Conservation (phyloP, 2,329 filamentous ascomycete species). For the Alternaria incomplexa region DNA sequence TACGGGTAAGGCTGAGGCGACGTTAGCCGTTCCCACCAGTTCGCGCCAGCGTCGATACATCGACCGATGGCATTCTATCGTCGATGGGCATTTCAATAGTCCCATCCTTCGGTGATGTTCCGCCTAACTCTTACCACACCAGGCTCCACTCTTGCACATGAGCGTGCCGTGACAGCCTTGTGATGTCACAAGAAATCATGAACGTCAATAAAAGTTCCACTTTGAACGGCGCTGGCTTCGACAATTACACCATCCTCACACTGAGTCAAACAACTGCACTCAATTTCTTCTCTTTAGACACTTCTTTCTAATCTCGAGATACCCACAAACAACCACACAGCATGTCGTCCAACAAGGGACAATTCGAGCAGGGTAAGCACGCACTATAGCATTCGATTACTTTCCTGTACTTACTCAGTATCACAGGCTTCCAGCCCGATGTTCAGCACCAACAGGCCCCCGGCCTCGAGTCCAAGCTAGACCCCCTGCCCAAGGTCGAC, state of each 20-base stretch:
- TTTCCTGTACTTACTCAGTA: not conserved
- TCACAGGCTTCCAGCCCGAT: slow-evolving; percentile 56
- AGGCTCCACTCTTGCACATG: slow-evolving; percentile 23
- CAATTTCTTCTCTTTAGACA: not conserved
- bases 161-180: slow-evolving; percentile 25
- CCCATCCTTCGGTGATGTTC: not conserved
- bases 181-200: slow-evolving; percentile 34
- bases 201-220: slow-evolving; percentile 18
- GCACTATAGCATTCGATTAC: not conserved
- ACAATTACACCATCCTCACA: not conserved
- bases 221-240: not conserved
- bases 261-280: not conserved
- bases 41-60: not conserved
- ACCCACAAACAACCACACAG: slow-evolving; percentile 53
- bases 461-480: slow-evolving; percentile 63
- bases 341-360: slow-evolving; percentile 41
- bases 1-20: slow-evolving; percentile 14
- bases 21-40: slow-evolving; percentile 7
- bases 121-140: not conserved
- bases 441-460: slow-evolving; percentile 60
- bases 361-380: slow-evolving; percentile 44
- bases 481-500: slow-evolving; percentile 65
- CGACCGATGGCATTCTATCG: slow-evolving; percentile 1
- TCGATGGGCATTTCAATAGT: not conserved
- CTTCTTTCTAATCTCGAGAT: not conserved